Base-by-base conservation (phyloP, 352 stramenopile species). In the Phytophthora pluvialis region DNA sequence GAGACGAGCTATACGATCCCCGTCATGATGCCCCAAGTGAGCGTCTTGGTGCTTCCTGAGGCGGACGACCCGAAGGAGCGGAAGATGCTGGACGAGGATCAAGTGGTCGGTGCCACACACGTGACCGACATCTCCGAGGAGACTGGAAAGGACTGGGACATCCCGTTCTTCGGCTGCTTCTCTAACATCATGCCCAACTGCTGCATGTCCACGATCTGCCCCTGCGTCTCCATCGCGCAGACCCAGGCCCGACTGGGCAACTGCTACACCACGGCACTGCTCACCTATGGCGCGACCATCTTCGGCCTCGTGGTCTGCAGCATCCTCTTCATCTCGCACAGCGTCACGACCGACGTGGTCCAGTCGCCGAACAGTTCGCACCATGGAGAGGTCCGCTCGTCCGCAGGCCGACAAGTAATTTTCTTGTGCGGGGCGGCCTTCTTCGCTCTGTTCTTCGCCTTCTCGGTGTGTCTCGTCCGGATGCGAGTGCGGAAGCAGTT, bases 201-300 rank as follows among this genome's bases (percentile, higher is more conserved):
- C 62, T 75, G 52, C 46, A 78, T 81, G 67, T 63, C 69, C 21
- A 67, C 58, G 16, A 32, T 73, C 47, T 84, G 76, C 28, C 76
- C 76, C 1, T 84, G 76, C 36, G 64, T 83, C 32, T 70, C 72
- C 15, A 28, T 80, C 11, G 69, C 75, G 4, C 75, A 83, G 46
- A 75, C 78, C 52, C 60, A 64, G 6, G 36, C 65, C 8, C 64
- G 70, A 4, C 18, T 83, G 21, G 72, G 68, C 36, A 66, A 72
- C 21, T 59, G 44, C 36, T 83, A 78, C 64, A 40, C 57, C 26
- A 64, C 48, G 11, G 45, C 60, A 1, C 40, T 83, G 25, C 35
- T 73, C 40, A 58, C 40, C 36, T 68, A 77, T 51, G 72, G 71
- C 2, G 28, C 55, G 4, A 38, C 71, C 16, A 66, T 77, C 31